phyloP scores from a whole-genome alignment of 1,284 basidiomycete genomes.

The Cronartium quercuum region DNA sequence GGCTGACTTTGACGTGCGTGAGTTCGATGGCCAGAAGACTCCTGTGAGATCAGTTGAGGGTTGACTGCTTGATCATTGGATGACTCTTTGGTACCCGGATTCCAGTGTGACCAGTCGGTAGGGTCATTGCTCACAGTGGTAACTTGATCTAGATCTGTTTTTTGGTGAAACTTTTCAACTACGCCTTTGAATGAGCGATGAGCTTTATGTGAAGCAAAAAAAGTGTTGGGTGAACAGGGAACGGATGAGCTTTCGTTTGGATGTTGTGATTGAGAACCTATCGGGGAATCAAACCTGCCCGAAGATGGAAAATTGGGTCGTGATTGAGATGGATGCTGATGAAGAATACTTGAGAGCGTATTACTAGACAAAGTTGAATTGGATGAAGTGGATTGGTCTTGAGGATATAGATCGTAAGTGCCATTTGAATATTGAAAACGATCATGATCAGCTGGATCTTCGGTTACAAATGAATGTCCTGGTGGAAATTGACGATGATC shows the following conservation, averaged over 20 bases:
- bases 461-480: not conserved
- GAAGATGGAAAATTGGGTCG: not conserved
- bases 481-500: not conserved
- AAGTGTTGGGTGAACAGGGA: conserved; percentile 19
- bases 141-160: not conserved
- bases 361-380: not conserved
- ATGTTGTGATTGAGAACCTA: not conserved
- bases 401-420: not conserved
- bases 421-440: not conserved
- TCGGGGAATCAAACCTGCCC: not conserved
- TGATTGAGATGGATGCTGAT: not conserved
- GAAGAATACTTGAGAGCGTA: not conserved
- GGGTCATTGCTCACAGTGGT: not conserved
- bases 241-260: not conserved
- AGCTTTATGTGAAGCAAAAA: conserved; percentile 35
- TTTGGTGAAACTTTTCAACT: conserved; percentile 24
- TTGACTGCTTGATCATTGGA: not conserved
- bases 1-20: not conserved
- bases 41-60: not conserved
- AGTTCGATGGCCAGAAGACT: not conserved
- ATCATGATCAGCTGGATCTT: not conserved
- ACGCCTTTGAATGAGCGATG: conserved; percentile 25
- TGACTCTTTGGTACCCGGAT: not conserved
- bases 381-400: not conserved
- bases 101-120: not conserved